Evolutionary conservation across 305 asterid species (phyloP).

Genomic region (Solanum hybrid): DNA sequence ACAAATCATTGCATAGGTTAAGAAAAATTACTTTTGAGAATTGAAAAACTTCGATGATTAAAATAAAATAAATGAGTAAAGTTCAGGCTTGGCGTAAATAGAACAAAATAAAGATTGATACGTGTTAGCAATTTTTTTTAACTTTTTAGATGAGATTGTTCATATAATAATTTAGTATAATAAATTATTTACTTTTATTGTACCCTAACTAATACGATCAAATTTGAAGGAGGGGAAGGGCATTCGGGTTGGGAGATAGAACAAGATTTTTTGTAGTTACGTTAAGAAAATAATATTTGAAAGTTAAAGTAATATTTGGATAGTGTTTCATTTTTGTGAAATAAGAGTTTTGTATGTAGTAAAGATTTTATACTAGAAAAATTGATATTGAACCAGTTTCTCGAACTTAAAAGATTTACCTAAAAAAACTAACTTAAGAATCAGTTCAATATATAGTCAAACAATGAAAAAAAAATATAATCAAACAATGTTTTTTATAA

Average conservation of each 20-base stretch:
- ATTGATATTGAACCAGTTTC: background rate
- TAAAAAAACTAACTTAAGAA: background rate
- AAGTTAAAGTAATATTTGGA: background rate
- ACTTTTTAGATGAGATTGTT: background rate
- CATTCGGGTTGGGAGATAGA: background rate
- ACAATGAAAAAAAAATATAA: too few relatives aligned
- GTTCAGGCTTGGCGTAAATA: background rate
- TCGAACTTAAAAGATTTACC: background rate
- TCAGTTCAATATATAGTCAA: background rate
- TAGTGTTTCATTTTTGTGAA: background rate
- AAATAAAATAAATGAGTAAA: background rate
- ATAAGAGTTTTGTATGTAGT: background rate
- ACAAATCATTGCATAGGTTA: background rate
- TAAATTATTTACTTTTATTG: background rate
- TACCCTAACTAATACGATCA: background rate
- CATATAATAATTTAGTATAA: background rate
- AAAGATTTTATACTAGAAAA: background rate
- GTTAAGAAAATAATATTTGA: background rate
- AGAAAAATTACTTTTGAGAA: background rate
- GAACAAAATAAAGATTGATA: background rate
- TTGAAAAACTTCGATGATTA: background rate
- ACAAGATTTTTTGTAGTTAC: background rate
- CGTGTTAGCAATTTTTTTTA: background rate
- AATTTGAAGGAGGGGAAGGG: background rate
- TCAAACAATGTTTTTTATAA: background rate